Evolutionary conservation across 2,329 filamentous ascomycete genomes (phyloP).

Genomic region (Penicillium sumatraense): DNA sequence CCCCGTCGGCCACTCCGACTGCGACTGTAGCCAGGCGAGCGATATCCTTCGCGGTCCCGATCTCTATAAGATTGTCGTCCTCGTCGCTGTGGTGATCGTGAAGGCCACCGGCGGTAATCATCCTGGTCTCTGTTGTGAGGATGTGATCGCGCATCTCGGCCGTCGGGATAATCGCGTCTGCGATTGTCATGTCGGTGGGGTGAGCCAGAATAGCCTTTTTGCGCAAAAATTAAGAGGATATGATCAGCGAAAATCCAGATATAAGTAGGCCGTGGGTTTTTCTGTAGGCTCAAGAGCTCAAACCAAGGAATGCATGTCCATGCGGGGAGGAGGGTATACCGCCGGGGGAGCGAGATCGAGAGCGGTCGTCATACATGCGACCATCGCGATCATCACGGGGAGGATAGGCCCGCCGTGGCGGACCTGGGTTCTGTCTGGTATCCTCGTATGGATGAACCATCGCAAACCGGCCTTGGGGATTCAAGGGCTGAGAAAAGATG

Average conservation of each 20-base stretch:
- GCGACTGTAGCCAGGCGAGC: slow-evolving; percentile 44
- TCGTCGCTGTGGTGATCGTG: slow-evolving; percentile 42
- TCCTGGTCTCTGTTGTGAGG: slow-evolving; percentile 32
- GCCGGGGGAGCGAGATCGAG: slow-evolving; percentile 48
- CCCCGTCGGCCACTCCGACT: slow-evolving; percentile 42
- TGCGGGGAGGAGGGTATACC: slow-evolving; percentile 52
- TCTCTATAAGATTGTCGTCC: slow-evolving; percentile 46
- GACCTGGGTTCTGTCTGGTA: slow-evolving; percentile 27
- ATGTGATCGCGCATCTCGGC: slow-evolving; percentile 35
- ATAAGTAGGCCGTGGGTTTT: slow-evolving; percentile 16
- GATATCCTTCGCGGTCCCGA: slow-evolving; percentile 53
- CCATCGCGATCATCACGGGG: slow-evolving; percentile 45
- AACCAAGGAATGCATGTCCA: no score
- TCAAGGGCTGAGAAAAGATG: neutral
- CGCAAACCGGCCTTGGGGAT: neutral
- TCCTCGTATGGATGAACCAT: slow-evolving; percentile 22
- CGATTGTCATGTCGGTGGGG: slow-evolving; percentile 44
- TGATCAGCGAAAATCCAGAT: slow-evolving; percentile 44
- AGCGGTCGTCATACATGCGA: slow-evolving; percentile 53
- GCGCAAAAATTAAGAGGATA: slow-evolving; percentile 12
- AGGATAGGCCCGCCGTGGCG: slow-evolving; percentile 30
- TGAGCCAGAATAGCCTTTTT: slow-evolving; percentile 43
- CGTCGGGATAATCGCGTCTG: slow-evolving; percentile 40
- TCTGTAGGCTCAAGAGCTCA: slow-evolving; percentile 19
- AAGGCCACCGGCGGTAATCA: slow-evolving; percentile 38